These are phyloP conservation scores for Hanseniaspora lindneri DNA, from an alignment of 805 yeast species.

Conservation along the genomic window DNA sequence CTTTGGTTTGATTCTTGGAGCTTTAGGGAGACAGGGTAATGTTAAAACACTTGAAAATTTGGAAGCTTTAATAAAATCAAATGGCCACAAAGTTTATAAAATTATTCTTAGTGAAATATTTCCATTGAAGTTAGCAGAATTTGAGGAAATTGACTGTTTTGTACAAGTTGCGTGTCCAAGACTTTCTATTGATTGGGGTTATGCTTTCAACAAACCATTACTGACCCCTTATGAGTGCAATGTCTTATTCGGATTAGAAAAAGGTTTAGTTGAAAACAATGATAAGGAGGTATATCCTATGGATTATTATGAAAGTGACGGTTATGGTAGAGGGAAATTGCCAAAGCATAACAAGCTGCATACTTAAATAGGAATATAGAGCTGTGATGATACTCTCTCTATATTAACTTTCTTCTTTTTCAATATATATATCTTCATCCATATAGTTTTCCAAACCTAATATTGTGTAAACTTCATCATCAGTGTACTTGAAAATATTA, in stretches of 20 bases:
- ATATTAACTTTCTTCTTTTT: conserved; percentile 2
- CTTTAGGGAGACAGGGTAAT: conserved; percentile 91
- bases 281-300: conserved; percentile 65
- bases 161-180: conserved; percentile 97
- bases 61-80: conserved; percentile 39
- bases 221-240: conserved; percentile 93
- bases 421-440: conserved; percentile 15
- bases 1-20: conserved; percentile 81
- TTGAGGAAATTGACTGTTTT: conserved; percentile 87
- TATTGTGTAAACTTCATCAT: conserved; percentile 49
- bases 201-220: conserved; percentile 84
- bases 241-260: conserved; percentile 70
- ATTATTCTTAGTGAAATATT: conserved; percentile 85
- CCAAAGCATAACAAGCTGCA: conserved; percentile 38
- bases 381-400: no score
- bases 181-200: conserved; percentile 95
- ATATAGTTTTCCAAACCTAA: conserved; percentile 49
- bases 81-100: conserved; percentile 61
- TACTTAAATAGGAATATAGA: no score
- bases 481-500: conserved; percentile 24
- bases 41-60: conserved; percentile 59
- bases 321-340: conserved; percentile 76
- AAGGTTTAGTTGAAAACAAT: conserved; percentile 35
- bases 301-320: conserved; percentile 86
- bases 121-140: conserved; percentile 83